These are phyloP conservation scores for Lyophyllum atratum DNA, from an alignment of 768 basidiomycete species.

Conservation along the genomic window DNA sequence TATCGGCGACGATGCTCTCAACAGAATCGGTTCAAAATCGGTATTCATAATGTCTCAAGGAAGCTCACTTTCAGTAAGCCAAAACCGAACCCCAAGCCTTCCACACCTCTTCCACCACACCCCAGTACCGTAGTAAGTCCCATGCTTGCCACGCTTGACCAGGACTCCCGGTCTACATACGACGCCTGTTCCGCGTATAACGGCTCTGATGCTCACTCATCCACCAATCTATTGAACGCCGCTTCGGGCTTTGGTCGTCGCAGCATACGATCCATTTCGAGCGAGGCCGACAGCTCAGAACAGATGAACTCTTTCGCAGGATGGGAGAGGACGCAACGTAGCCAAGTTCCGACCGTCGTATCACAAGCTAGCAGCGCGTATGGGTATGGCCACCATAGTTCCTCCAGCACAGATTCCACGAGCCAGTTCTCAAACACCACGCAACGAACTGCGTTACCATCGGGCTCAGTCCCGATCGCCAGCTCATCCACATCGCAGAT, in stretches of 20 bases:
- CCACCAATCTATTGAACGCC: slow-evolving; percentile 2
- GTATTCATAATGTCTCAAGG: neutral
- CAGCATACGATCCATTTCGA: slow-evolving; percentile 7
- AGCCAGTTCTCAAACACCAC: neutral
- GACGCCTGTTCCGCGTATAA: neutral
- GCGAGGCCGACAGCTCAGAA: neutral
- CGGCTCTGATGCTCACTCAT: slow-evolving; percentile 9
- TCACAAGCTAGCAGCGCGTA: slow-evolving; percentile 2
- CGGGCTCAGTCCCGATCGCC: neutral
- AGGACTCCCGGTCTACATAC: slow-evolving; percentile 1
- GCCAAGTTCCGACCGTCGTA: neutral
- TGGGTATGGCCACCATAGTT: neutral
- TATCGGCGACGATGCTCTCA: slow-evolving; percentile 4
- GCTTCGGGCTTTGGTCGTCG: slow-evolving; percentile 1
- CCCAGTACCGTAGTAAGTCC: slow-evolving; percentile 7
- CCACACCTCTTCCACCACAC: neutral
- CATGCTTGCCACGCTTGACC: slow-evolving; percentile 13
- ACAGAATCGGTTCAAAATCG: neutral
- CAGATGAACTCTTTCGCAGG: neutral
- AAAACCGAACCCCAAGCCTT: neutral
- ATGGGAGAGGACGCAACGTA: neutral
- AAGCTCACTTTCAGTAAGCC: slow-evolving; percentile 1
- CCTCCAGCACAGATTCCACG: neutral
- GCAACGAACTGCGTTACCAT: neutral
- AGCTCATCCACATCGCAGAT: neutral